Evolutionary conservation across 768 basidiomycete species (phyloP), one percentile per base, ranked within the genome.

Genomic region (Suillus tomentosus): DNA sequence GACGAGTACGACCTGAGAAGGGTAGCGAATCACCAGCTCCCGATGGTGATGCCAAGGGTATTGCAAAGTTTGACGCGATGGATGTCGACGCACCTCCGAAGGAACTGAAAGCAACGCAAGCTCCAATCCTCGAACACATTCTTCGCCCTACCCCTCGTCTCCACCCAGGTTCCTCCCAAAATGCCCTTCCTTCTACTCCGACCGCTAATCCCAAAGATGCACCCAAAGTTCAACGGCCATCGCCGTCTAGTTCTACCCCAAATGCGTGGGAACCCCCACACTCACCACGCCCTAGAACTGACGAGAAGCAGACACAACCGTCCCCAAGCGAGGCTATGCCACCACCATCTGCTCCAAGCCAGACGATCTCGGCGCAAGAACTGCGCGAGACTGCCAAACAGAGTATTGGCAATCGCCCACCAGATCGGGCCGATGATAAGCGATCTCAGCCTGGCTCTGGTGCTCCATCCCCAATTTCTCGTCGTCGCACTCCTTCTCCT

Each of bases 381-480:
- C 81, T 93, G 17, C 84, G 92, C 58, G 90, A 91, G 72, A 92
- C 89, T 3, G 92, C 91, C 7, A 90, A 88, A 69, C 88, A 90
- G 70, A 82, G 85, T 17, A 83, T 87, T 50, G 73, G 72, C 42
- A 80, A 73, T 19, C 74, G 79, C 43, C 68, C 66, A 51, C 64
- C 73, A 50, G 86, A 70, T 68, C 79, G 71, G 64, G 66, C 69
- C 24, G 84, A 84, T 37, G 81, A 82, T 56, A 80, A 77, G 43
- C 83, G 85, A 22, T 77, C 76, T 67, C 83, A 82, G 60, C 80
- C 79, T 69, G 82, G 80, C n/a, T 85, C 83, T 63, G 78, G 78
- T 53, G 81, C 80, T 15, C 82, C 84, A 27, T 86, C 90, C 5
- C 87, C 81, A 24, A 64, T 76, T 22, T 72, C 88, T 54, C 85